Percentiles rank a stretch among this genome's conserved stretches.
These are phyloP conservation scores for Ophiocordyceps camponoti-saundersi DNA, from an alignment of 2,329 filamentous ascomycete genomes.

Conservation along the genomic window DNA sequence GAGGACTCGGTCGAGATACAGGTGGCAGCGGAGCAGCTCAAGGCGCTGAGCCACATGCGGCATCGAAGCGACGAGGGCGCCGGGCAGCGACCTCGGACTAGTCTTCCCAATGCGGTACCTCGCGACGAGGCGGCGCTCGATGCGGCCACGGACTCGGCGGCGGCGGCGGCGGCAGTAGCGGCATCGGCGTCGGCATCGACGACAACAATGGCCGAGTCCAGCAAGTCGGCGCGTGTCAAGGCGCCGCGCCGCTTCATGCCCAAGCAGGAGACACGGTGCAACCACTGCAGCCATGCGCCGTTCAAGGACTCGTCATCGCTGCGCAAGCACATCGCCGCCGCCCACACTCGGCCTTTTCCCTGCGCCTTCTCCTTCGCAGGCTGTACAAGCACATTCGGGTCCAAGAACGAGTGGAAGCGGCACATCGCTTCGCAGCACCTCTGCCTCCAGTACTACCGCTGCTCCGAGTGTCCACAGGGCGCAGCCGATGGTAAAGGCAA, in stretches of 20 bases:
- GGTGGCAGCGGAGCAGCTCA: constrained; percentile 49
- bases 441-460: constrained; percentile 47
- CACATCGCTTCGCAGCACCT: constrained; percentile 87
- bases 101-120: constrained; percentile 20
- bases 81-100: constrained; percentile 17
- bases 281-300: constrained; percentile 43
- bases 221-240: constrained; percentile 19
- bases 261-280: constrained; percentile 45
- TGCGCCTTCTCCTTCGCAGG: constrained; percentile 78
- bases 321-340: constrained; percentile 49
- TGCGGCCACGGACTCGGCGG: not conserved
- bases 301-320: constrained; percentile 52
- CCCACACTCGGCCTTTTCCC: constrained; percentile 58
- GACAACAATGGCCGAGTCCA: constrained; percentile 8
- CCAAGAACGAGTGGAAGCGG: constrained; percentile 96
- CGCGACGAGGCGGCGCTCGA: not conserved
- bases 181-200: not conserved
- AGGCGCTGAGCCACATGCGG: constrained; percentile 46
- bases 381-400: constrained; percentile 68
- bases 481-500: constrained; percentile 39
- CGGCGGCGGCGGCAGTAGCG: not conserved
- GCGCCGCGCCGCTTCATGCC: constrained; percentile 27
- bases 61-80: constrained; percentile 30
- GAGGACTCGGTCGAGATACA: constrained; percentile 55
- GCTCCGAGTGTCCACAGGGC: constrained; percentile 40